These are phyloP conservation scores for Saksenaea oblongispora DNA, from an alignment of 371 early-diverging fungal species.

Conservation along the genomic window DNA sequence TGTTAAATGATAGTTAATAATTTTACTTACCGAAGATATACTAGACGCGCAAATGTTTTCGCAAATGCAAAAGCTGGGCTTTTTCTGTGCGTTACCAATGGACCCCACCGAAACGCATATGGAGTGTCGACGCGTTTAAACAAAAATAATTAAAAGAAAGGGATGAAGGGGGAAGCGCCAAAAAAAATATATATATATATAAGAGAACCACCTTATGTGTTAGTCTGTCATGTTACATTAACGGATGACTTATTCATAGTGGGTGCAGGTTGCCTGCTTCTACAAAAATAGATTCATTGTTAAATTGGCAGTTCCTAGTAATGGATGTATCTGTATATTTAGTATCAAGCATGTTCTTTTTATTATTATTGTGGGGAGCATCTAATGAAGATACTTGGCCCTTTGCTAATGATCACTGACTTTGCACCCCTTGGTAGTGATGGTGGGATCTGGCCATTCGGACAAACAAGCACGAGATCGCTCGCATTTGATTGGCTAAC, in stretches of 20 bases:
- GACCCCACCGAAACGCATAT: conserved; percentile 59
- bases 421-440: neutral
- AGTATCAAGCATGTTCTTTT: too few species aligned
- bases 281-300: neutral
- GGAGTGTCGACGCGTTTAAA: conserved; percentile 50
- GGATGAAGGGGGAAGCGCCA: neutral
- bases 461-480: neutral
- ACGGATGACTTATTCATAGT: neutral
- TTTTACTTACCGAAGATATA: neutral
- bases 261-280: conserved; percentile 3
- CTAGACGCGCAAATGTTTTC: conserved; percentile 55
- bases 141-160: neutral
- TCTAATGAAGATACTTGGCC: neutral
- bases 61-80: conserved; percentile 61
- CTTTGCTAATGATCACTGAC: neutral
- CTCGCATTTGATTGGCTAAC: neutral
- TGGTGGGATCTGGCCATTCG: neutral
- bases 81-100: conserved; percentile 58
- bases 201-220: neutral
- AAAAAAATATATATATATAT: too few species aligned
- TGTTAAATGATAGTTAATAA: neutral
- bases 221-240: neutral
- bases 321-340: neutral
- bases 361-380: neutral
- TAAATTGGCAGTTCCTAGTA: neutral